Conservation (phyloP, 371 early-diverging fungal species). For the Synchytrium microbalum region DNA sequence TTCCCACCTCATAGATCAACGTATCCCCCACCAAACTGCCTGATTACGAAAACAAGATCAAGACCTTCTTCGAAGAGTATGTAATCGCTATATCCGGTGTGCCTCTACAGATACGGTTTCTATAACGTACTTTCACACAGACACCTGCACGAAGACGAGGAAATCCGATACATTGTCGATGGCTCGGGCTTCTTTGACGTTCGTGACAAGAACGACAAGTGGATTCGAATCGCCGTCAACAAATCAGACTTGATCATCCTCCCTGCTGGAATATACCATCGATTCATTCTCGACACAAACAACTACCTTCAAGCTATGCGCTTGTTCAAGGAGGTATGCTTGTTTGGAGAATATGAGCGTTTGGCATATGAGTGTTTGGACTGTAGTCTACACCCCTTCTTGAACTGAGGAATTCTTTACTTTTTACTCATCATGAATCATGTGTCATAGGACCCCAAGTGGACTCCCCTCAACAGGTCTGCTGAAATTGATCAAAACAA, state of each 20-base stretch:
- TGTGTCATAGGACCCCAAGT: slow-evolving; percentile 60
- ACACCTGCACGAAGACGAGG: slow-evolving; percentile 95
- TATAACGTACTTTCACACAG: slow-evolving; percentile 20
- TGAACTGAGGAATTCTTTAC: too few species aligned
- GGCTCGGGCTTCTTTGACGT: slow-evolving; percentile 10
- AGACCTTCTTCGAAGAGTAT: slow-evolving; percentile 85
- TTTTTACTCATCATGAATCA: not conserved
- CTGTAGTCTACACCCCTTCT: too few species aligned
- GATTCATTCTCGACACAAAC: slow-evolving; percentile 79
- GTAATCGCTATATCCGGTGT: slow-evolving; percentile 13
- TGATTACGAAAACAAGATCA: slow-evolving; percentile 82
- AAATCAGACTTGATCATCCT: slow-evolving; percentile 81
- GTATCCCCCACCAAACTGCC: slow-evolving; percentile 70
- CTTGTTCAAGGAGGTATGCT: slow-evolving; percentile 71
- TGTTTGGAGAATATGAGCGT: not conserved
- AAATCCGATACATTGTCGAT: slow-evolving; percentile 77
- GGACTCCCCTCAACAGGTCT: slow-evolving; percentile 85
- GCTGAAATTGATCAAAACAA: slow-evolving; percentile 28
- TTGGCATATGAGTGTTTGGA: not conserved
- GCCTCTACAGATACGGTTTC: not conserved
- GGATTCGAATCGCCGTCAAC: slow-evolving; percentile 80
- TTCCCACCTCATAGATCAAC: slow-evolving; percentile 38
- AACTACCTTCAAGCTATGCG: slow-evolving; percentile 88
- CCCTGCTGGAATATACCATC: slow-evolving; percentile 92
- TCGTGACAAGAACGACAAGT: slow-evolving; percentile 61